phyloP scores from a whole-genome alignment of 2,329 filamentous ascomycete species.

The Apiospora koreana region DNA sequence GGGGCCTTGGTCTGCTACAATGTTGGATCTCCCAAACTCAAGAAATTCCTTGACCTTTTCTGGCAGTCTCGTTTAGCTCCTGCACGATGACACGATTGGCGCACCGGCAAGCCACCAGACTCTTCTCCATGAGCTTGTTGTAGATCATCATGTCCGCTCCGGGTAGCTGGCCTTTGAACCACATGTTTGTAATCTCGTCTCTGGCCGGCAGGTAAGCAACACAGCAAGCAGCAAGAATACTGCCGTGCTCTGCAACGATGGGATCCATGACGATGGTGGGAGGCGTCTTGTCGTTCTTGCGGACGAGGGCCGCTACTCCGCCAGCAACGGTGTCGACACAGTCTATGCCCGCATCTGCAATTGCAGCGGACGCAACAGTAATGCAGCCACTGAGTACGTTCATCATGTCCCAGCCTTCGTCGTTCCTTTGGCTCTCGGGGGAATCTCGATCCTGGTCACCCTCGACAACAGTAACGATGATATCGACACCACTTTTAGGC shows the following conservation, averaged over 20 bases:
- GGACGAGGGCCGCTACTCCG: constrained; percentile 81
- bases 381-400: constrained; percentile 90
- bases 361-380: constrained; percentile 87
- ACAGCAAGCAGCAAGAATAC: constrained; percentile 80
- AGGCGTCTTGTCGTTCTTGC: constrained; percentile 33
- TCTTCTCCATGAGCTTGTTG: constrained; percentile 42
- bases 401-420: constrained; percentile 84
- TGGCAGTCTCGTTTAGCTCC: constrained; percentile 39
- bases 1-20: not conserved
- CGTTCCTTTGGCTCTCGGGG: constrained; percentile 47
- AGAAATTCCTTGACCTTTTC: constrained; percentile 24
- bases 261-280: constrained; percentile 73
- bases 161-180: constrained; percentile 76
- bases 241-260: constrained; percentile 75
- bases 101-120: constrained; percentile 42
- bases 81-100: constrained; percentile 44
- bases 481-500: constrained; percentile 98
- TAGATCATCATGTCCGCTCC: constrained; percentile 43
- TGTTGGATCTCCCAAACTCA: constrained; percentile 16
- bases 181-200: constrained; percentile 92
- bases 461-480: constrained; percentile 90
- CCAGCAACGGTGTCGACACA: constrained; percentile 89
- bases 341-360: constrained; percentile 94
- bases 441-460: constrained; percentile 77
- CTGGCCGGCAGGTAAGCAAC: constrained; percentile 84